Conservation (phyloP, 257 asterid species). For the Fraxinus pennsylvanica region DNA sequence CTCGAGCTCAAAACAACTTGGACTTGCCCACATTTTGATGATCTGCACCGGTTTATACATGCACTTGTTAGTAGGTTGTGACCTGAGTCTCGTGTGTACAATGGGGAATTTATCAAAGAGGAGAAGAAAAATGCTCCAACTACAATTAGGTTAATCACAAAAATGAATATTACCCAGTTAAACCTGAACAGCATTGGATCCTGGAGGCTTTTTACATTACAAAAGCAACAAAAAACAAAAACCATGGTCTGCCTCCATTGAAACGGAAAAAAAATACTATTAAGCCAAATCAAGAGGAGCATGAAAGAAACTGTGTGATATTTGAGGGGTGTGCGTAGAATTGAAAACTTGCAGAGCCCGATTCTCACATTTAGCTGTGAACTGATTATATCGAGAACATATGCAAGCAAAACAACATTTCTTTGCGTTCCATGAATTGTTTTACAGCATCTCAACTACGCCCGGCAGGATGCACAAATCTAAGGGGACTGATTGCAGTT, state of each 20-base stretch:
- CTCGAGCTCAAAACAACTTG: neutral
- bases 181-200: neutral
- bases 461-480: neutral
- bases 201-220: neutral
- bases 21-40: neutral
- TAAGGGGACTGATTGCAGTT: constrained; percentile 34
- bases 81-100: neutral
- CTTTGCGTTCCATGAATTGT: neutral
- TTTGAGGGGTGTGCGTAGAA: no score
- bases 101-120: neutral
- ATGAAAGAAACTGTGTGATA: neutral
- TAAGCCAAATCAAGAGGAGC: neutral
- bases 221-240: neutral
- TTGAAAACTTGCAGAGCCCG: neutral
- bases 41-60: neutral
- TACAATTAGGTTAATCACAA: neutral
- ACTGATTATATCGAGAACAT: no score
- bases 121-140: neutral
- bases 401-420: no score
- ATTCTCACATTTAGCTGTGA: neutral
- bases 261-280: neutral
- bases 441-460: neutral
- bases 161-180: neutral
- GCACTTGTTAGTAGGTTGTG: neutral
- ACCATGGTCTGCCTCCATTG: neutral